phyloP scores from a whole-genome alignment of 1,284 basidiomycete genomes.

The Naganishia sp. region DNA sequence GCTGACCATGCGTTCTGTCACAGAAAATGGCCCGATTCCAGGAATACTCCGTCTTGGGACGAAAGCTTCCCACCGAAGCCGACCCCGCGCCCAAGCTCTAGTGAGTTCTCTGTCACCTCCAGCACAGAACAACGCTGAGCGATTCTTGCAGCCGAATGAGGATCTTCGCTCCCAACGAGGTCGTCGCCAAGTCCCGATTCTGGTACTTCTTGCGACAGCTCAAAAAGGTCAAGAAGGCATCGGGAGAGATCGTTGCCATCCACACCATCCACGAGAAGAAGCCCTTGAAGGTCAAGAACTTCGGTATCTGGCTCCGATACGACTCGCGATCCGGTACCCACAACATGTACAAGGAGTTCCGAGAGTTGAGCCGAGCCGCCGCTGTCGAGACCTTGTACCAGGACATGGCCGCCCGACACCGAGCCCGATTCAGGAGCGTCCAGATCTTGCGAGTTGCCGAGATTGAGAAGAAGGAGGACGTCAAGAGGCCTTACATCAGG shows the following conservation, averaged over 20 bases:
- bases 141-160: conserved; percentile 88
- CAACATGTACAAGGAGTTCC: conserved; percentile 93
- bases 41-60: conserved; percentile 97
- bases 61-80: conserved; percentile 90
- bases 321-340: conserved; percentile 97
- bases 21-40: conserved; percentile 57
- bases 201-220: conserved; percentile 99
- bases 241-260: conserved; percentile 97
- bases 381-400: conserved; percentile 98
- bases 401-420: conserved; percentile 99
- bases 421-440: conserved; percentile 98
- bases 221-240: conserved; percentile 99
- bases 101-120: conserved; percentile 32
- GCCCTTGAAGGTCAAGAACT: conserved; percentile 99
- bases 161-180: conserved; percentile 97
- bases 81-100: conserved; percentile 82
- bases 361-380: conserved; percentile 89
- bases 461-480: conserved; percentile 87
- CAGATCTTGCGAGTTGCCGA: conserved; percentile 61
- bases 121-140: neutral
- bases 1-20: conserved; percentile 2
- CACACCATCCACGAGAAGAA: conserved; percentile 96
- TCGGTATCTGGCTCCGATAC: conserved; percentile 99
- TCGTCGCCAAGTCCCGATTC: conserved; percentile 98
- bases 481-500: conserved; percentile 90